Evolutionary conservation across 805 yeast genomes (phyloP), one percentile per base, ranked within the genome.

Genomic region (Yamadazyma philogaea): DNA sequence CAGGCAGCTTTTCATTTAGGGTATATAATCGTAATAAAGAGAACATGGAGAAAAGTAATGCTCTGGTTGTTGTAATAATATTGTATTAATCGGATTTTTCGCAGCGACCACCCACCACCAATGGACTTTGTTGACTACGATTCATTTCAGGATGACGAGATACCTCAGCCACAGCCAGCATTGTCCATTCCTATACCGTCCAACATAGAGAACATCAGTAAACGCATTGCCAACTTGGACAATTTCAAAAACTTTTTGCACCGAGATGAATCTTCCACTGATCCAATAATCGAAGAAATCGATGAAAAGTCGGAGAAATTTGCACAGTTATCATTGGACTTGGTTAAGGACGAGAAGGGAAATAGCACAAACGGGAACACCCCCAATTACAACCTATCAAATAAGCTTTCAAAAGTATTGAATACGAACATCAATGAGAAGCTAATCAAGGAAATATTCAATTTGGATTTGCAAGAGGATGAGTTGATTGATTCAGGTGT

Each of bases 361-460:
- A 12, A 26, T 19, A 33, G 21, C 24, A 36, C 28, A 8, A 8
- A 14, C 6, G 18, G 17, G 16, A 20, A 17, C 8, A 6, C 36
- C 4, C 6, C 45, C 3, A 21, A 37, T 17, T 40, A 35, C 14
- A 34, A 43, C 18, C 59, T 74, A 37, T 72, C 72, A 1, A 52
- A 66, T 37, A 70, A 84, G 53, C 56, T 81, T 44, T 58, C 76
- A 26, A 53, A 83, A 44, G 76, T 80, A 15, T 53, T 81, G 52
- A 66, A 73, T 59, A 53, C 75, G 42, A 54, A 70, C 3, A 61
- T 72, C 40, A 65, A 68, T 40, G 77, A 74, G 46, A 48, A 60
- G 1, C 40, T 50, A 2, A 56, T 64, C n/a, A 53, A 67, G 16
- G 72, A 68, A 27, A 49, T 64, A 7, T 63, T 67, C 46, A 48